Base-by-base conservation (phyloP, 1,284 basidiomycete species). In the Irpex rosettiformis region DNA sequence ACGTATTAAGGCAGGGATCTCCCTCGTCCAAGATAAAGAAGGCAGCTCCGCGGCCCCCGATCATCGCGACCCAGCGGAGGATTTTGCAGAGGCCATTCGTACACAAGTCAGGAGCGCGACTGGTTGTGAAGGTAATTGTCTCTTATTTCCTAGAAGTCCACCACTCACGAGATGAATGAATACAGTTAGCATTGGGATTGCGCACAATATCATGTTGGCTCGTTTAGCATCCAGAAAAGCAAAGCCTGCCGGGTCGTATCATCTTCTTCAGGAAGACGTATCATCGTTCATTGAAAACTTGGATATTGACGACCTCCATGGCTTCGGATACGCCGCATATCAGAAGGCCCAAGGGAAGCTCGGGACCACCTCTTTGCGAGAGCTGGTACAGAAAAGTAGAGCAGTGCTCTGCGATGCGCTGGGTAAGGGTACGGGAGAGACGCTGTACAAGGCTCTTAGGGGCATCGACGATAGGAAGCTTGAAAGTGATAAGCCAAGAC, bases 131-230 rank as follows among this genome's bases (percentile, higher is more conserved):
- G 88, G 92, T 91, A 64, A 37, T 62, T 42, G 3, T 11, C 28
- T 10, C 27, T 6, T 3, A 3, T 2, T 18, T 16, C 16, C 40
- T 10, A 25, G 10, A 27, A 37, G 33, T 4, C 47, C 13, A 43
- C 21, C 21, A 33, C 33, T 10, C 21, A 55, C 37, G 18, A 27
- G 22, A 8, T 45, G 43, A 11, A 45, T 45, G 43, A 22, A 10
- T 29, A 10, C 2, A 93, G 93, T 94, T 3, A 93, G 90, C 70
- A 92, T 99, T 47, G 96, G 97, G 4, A 91, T 98, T 49, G 83
- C 92, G 0, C 85, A 91, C 65, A 99, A 98, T 73, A 89, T 98
- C 63, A 85, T 97, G 54, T 84, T 98, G 2, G 93, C 96, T 1
- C 90, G 94, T 4, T 80, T 99, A 1, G 96, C 96, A 0, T 97